A percentile compares a stretch with the other conserved stretches of the same genome.
phyloP scores from a whole-genome alignment of 139 green algal species.

The Penium margaritaceum region DNA sequence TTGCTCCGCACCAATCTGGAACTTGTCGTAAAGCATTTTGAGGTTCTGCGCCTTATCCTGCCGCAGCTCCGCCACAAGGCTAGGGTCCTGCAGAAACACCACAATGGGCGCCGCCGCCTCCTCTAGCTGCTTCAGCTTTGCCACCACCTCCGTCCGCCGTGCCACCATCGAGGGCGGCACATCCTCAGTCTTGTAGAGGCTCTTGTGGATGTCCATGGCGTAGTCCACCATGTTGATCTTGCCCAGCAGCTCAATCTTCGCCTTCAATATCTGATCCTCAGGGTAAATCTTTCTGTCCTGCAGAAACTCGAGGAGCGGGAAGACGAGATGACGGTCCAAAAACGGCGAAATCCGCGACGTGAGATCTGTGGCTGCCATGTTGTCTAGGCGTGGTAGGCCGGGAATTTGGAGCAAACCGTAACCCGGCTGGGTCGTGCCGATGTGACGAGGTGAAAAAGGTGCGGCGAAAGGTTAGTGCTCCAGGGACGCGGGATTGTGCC shows the following conservation, averaged over 20 bases:
- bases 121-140: slow-evolving; percentile 62
- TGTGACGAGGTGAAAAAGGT: too few species aligned
- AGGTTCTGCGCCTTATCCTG: slow-evolving; percentile 86
- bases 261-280: slow-evolving; percentile 74
- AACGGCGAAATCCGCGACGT: slow-evolving; percentile 60
- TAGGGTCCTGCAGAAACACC: slow-evolving; percentile 77
- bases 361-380: slow-evolving; percentile 54
- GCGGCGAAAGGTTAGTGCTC: too few species aligned
- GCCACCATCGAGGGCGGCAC: slow-evolving; percentile 50
- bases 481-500: too few species aligned
- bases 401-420: not conserved
- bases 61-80: slow-evolving; percentile 75
- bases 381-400: not conserved
- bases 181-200: slow-evolving; percentile 67
- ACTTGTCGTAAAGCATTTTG: slow-evolving; percentile 54
- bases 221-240: slow-evolving; percentile 99
- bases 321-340: slow-evolving; percentile 87
- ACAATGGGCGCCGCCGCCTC: slow-evolving; percentile 76
- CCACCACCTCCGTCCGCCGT: slow-evolving; percentile 57
- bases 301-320: slow-evolving; percentile 91
- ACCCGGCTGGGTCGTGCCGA: too few species aligned
- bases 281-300: slow-evolving; percentile 66
- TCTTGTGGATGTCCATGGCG: slow-evolving; percentile 90
- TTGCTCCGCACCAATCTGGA: slow-evolving; percentile 73
- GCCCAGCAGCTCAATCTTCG: slow-evolving; percentile 87